phyloP scores from a whole-genome alignment of 495 filamentous ascomycete genomes.

The Penicillium lividum region DNA sequence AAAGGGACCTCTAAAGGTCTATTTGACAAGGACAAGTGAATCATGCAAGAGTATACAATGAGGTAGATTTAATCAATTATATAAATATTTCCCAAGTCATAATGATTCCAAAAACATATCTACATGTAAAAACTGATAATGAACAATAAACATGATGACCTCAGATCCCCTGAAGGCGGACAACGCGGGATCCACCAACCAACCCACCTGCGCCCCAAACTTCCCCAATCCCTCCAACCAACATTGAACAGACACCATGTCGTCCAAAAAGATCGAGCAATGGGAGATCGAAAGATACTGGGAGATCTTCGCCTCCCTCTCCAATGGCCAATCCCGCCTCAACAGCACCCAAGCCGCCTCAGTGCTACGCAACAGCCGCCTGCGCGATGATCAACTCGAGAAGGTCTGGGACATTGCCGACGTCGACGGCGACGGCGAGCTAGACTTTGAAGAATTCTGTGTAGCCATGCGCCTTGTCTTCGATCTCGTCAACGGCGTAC shows the following conservation, averaged over 20 bases:
- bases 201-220: slow-evolving; percentile 17
- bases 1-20: slow-evolving; percentile 32
- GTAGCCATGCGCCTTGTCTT: slow-evolving; percentile 98
- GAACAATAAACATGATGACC: slow-evolving; percentile 18
- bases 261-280: slow-evolving; percentile 82
- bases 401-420: slow-evolving; percentile 97
- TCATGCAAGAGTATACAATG: too few species aligned
- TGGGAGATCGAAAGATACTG: slow-evolving; percentile 97
- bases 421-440: slow-evolving; percentile 91
- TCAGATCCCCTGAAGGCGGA: slow-evolving; percentile 25
- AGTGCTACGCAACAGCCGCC: slow-evolving; percentile 91
- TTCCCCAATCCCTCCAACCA: slow-evolving; percentile 16
- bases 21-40: slow-evolving; percentile 15
- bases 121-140: neutral
- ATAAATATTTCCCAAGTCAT: too few species aligned
- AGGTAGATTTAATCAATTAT: too few species aligned
- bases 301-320: slow-evolving; percentile 92
- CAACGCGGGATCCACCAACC: slow-evolving; percentile 10
- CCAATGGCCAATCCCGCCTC: slow-evolving; percentile 77
- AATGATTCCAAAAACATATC: too few species aligned
- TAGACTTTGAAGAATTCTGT: slow-evolving; percentile 99
- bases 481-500: slow-evolving; percentile 91
- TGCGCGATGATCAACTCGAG: slow-evolving; percentile 93
- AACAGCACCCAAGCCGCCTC: slow-evolving; percentile 90
- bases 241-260: slow-evolving; percentile 50